Base-by-base conservation (phyloP, 805 yeast genomes). In the Sungouiozyma ichnusensis region DNA sequence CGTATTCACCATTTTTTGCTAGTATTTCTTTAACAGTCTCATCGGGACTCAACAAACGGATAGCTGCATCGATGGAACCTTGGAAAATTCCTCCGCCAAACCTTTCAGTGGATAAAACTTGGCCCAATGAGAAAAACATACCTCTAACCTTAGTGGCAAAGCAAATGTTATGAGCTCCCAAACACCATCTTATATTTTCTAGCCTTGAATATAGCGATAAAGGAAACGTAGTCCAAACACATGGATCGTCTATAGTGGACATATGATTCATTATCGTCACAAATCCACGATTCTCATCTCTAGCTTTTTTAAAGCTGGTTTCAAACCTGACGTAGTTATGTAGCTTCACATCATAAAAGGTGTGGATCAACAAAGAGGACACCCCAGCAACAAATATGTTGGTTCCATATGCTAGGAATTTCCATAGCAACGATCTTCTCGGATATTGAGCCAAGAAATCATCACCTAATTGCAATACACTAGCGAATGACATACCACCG, bases 1-100 rank as follows among this genome's bases (percentile, higher is more conserved):
- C 39, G 47, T 72, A 72, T 4, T 31, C 54, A 49, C 18, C 46
- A 45, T 17, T 52, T 47, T 32, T 53, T 48, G 16, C 41, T 18
- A n/a, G 45, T 36, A n/a, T 42, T 29, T 39, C 19, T 4, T 36
- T 36, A 15, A 43, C 29, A 16, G 70, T 78, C 51, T 81, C 85
- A 57, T 84, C 92, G 0, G 92, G 92, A 34, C 86, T 78, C 39
- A 90, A 63, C 15, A 90, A 63, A 48, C 88, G 67, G 34, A 92
- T 74, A 11, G 90, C 82, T 1, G 95, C 94, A 62, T 90, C 97
- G 8, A 90, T 57, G 0, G 92, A 77, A 1, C 84, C 85, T 64
- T 90, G 98, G 64, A 85, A 90, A 1, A 95, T 95, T 0, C 97
- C 97, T 18, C 72, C 76, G 1, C 97, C 97, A 61, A 88, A 88